Conservation (phyloP, 495 filamentous ascomycete species). For the Talaromyces liani region DNA sequence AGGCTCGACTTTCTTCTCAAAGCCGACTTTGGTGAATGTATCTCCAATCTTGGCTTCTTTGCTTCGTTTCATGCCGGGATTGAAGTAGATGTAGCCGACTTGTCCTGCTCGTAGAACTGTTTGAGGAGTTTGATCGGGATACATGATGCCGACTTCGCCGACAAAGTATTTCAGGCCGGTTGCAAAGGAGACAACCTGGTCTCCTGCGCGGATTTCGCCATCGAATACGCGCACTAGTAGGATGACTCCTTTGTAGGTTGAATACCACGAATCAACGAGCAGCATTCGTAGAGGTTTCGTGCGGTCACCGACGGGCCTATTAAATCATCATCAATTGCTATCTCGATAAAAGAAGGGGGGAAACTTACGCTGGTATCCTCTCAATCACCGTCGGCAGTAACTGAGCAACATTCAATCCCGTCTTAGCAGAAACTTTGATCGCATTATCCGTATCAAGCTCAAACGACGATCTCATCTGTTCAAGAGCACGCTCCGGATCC, state of each 20-base stretch:
- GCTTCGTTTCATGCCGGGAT: slow-evolving; percentile 94
- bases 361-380: slow-evolving; percentile 61
- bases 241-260: slow-evolving; percentile 89
- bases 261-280: slow-evolving; percentile 96
- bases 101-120: slow-evolving; percentile 77
- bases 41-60: slow-evolving; percentile 95
- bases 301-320: slow-evolving; percentile 61
- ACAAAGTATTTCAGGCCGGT: slow-evolving; percentile 84
- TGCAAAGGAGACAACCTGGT: slow-evolving; percentile 75
- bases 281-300: slow-evolving; percentile 70
- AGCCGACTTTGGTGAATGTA: slow-evolving; percentile 82
- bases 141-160: slow-evolving; percentile 95
- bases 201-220: slow-evolving; percentile 72
- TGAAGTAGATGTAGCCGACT: slow-evolving; percentile 94
- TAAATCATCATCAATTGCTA: neutral
- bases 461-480: slow-evolving; percentile 77
- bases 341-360: neutral
- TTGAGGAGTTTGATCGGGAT: slow-evolving; percentile 82
- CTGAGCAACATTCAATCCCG: slow-evolving; percentile 73
- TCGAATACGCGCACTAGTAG: slow-evolving; percentile 89
- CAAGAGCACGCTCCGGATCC: slow-evolving; percentile 74
- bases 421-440: slow-evolving; percentile 87
- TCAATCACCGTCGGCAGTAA: slow-evolving; percentile 81
- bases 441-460: slow-evolving; percentile 79
- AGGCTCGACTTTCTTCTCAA: slow-evolving; percentile 66